Evolutionary conservation across 805 yeast species (phyloP).

Genomic region (Yamadazyma sp.): DNA sequence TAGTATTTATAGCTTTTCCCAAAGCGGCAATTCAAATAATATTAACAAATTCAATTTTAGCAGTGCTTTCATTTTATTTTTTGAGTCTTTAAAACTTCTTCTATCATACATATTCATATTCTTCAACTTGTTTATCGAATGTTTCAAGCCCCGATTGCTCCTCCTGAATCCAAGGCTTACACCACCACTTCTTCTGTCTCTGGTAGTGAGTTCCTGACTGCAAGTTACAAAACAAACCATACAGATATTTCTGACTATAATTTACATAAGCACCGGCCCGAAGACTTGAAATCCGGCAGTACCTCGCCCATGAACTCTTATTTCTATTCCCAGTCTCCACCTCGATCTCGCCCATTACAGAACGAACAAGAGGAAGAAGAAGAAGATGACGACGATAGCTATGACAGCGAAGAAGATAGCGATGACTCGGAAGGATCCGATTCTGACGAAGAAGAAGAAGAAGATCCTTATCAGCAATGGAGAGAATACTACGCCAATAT

Average conservation of each 20-base stretch:
- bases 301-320: neutral
- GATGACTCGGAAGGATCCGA: conserved; percentile 13
- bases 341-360: neutral
- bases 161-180: neutral
- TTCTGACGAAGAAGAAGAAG: conserved; percentile 12
- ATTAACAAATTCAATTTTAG: conserved; percentile 1
- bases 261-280: neutral
- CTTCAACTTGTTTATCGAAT: neutral
- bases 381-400: conserved; percentile 11
- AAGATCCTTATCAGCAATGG: conserved; percentile 34
- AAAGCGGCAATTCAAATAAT: conserved; percentile 3
- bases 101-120: too few relatives aligned
- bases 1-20: conserved; percentile 5
- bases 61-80: neutral
- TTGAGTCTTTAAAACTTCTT: too few relatives aligned
- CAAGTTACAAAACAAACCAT: conserved; percentile 16
- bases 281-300: neutral
- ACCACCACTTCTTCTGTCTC: conserved; percentile 17
- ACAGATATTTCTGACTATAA: conserved; percentile 12
- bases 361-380: conserved; percentile 4
- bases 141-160: neutral
- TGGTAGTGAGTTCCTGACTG: conserved; percentile 36
- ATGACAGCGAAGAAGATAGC: conserved; percentile 13
- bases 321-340: neutral
- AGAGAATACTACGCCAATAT: conserved; percentile 30